phyloP scores from a whole-genome alignment of 768 basidiomycete species.

The Phylloporus arenicola region DNA sequence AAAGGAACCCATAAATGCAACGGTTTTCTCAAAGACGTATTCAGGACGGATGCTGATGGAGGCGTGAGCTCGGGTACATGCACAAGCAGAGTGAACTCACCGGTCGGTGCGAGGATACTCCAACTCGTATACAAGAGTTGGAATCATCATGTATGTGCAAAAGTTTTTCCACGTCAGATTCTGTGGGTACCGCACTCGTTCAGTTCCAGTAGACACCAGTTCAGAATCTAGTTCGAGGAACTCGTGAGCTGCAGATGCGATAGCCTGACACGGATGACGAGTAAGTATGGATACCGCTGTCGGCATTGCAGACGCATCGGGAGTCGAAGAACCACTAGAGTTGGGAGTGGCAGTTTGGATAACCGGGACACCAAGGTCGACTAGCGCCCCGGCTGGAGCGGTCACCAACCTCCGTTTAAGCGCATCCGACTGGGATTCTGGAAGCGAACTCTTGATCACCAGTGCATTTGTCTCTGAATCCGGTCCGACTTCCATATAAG shows the following conservation, averaged over 20 bases:
- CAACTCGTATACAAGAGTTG: constrained; percentile 92
- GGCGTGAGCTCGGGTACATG: background rate
- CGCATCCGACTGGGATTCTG: constrained; percentile 46
- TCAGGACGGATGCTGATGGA: constrained; percentile 39
- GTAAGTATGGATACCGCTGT: constrained; percentile 41
- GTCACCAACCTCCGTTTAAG: constrained; percentile 55
- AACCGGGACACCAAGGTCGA: constrained; percentile 3
- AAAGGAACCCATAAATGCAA: constrained; percentile 95
- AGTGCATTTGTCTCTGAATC: constrained; percentile 37
- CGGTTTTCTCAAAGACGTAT: constrained; percentile 51
- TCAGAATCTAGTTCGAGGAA: constrained; percentile 74
- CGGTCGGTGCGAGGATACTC: constrained; percentile 90
- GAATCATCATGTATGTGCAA: constrained; percentile 78
- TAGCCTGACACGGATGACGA: constrained; percentile 58
- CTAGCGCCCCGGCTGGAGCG: constrained; percentile 16
- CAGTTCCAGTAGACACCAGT: constrained; percentile 65
- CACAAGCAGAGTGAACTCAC: constrained; percentile 37
- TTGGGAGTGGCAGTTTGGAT: constrained; percentile 2
- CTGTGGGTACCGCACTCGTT: constrained; percentile 70
- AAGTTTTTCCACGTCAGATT: constrained; percentile 84
- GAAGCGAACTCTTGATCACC: constrained; percentile 41
- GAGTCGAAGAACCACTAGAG: too few relatives aligned
- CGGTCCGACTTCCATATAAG: constrained; percentile 9
- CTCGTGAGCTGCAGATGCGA: constrained; percentile 68
- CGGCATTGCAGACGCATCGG: constrained; percentile 12